phyloP scores from a whole-genome alignment of 305 asterid genomes.

The Fraxinus angustifolia region DNA sequence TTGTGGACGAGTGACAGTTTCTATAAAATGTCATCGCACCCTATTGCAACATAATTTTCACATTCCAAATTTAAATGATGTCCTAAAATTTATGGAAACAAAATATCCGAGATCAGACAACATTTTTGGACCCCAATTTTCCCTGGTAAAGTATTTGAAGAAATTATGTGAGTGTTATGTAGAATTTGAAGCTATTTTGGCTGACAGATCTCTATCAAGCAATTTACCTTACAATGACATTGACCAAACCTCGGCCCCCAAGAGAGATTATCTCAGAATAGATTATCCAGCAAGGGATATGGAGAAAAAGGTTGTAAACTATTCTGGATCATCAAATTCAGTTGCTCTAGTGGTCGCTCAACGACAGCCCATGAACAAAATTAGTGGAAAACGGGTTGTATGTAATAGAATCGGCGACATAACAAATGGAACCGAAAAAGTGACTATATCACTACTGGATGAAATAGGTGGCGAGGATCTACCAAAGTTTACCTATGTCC shows the following conservation, averaged over 20 bases:
- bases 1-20: constrained; percentile 41
- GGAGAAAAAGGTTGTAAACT: constrained; percentile 8
- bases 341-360: not conserved
- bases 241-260: not conserved
- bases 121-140: constrained; percentile 25
- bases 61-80: constrained; percentile 29
- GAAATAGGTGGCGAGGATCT: constrained; percentile 40
- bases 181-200: constrained; percentile 20
- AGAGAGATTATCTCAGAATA: not conserved
- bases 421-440: constrained; percentile 59
- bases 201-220: not conserved
- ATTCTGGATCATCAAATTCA: constrained; percentile 9
- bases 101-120: constrained; percentile 18
- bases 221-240: not conserved
- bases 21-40: constrained; percentile 23
- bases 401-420: constrained; percentile 39
- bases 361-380: not conserved
- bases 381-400: constrained; percentile 7
- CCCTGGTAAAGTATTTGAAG: constrained; percentile 32
- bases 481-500: constrained; percentile 45
- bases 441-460: constrained; percentile 51
- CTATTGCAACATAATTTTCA: constrained; percentile 11
- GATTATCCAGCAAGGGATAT: not conserved
- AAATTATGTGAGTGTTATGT: constrained; percentile 37
- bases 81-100: constrained; percentile 31